A percentile compares a stretch with the other conserved stretches of the same genome.
phyloP scores from a whole-genome alignment of 768 basidiomycete species.

The Lenzites betulinus region DNA sequence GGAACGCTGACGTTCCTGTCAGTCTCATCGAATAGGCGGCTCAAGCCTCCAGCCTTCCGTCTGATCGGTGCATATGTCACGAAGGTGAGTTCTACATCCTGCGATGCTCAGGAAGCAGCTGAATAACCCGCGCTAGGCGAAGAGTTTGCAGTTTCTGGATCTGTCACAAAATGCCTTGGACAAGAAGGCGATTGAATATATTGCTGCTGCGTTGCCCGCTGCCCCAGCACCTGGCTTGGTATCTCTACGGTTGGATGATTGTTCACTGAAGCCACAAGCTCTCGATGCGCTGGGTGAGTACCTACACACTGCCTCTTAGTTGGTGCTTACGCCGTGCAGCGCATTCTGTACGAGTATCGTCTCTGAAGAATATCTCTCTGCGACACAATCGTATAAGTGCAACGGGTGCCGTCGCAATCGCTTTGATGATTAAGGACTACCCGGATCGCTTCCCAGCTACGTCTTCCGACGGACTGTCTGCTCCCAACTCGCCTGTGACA shows the following conservation, averaged over 20 bases:
- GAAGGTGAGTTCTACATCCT: constrained; percentile 49
- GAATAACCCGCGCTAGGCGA: constrained; percentile 51
- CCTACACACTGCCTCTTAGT: constrained; percentile 6
- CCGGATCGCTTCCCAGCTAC: constrained; percentile 64
- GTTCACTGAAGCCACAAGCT: constrained; percentile 67
- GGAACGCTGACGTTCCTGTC: constrained; percentile 80
- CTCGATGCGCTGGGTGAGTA: constrained; percentile 76
- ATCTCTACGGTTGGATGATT: constrained; percentile 88
- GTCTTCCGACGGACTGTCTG: constrained; percentile 22
- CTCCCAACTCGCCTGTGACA: constrained; percentile 25
- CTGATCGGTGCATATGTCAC: constrained; percentile 76
- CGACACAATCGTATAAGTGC: constrained; percentile 85
- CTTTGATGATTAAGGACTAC: constrained; percentile 96
- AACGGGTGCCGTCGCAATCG: constrained; percentile 86
- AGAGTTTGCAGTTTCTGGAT: constrained; percentile 82
- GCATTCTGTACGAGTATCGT: constrained; percentile 80
- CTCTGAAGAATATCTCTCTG: constrained; percentile 85
- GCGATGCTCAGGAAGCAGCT: too few species aligned
- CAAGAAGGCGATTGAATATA: constrained; percentile 80
- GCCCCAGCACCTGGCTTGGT: constrained; percentile 60
- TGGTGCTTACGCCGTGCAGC: constrained; percentile 44
- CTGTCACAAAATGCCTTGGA: constrained; percentile 85
- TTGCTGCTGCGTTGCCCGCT: constrained; percentile 66
- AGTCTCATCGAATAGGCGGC: constrained; percentile 80
- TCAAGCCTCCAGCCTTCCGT: constrained; percentile 77